Evolutionary conservation across 352 stramenopile species (phyloP).

Genomic region (Thalassiosira pacifica): DNA sequence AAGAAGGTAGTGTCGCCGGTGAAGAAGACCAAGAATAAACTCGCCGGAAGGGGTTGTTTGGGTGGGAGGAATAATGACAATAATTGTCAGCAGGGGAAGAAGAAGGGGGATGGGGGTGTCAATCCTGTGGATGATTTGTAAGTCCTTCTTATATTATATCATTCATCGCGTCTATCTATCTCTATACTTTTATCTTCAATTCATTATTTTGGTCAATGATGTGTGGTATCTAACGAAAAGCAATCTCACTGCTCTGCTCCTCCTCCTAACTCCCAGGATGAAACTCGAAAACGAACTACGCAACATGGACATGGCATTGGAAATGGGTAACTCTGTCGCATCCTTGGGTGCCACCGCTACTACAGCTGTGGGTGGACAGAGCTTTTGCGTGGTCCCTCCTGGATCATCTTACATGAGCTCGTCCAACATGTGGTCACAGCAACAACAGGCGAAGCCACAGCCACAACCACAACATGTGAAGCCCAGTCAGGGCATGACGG

Average conservation of each 20-base stretch:
- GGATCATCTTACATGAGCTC: slow-evolving; percentile 78
- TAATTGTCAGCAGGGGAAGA: not conserved
- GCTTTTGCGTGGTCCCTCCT: slow-evolving; percentile 81
- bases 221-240: too few species aligned
- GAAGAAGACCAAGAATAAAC: slow-evolving; percentile 15
- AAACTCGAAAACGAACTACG: slow-evolving; percentile 82
- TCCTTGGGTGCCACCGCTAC: slow-evolving; percentile 62
- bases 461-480: too few species aligned
- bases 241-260: not conserved
- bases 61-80: not conserved
- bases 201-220: too few species aligned
- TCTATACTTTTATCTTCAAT: too few species aligned
- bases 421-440: slow-evolving; percentile 65
- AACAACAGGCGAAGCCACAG: too few species aligned
- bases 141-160: slow-evolving; percentile 31
- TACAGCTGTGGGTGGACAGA: slow-evolving; percentile 66
- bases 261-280: too few species aligned
- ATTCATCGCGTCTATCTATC: not conserved
- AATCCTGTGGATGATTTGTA: slow-evolving; percentile 82
- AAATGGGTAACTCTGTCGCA: slow-evolving; percentile 79
- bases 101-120: slow-evolving; percentile 2
- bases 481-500: slow-evolving; percentile 46
- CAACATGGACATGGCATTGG: slow-evolving; percentile 81
- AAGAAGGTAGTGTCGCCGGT: not conserved
- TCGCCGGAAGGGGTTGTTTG: too few species aligned